Percentiles rank a stretch among this genome's conserved stretches.
Evolutionary conservation across 768 basidiomycete species (phyloP).

Genomic region (Galerina sulciceps): DNA sequence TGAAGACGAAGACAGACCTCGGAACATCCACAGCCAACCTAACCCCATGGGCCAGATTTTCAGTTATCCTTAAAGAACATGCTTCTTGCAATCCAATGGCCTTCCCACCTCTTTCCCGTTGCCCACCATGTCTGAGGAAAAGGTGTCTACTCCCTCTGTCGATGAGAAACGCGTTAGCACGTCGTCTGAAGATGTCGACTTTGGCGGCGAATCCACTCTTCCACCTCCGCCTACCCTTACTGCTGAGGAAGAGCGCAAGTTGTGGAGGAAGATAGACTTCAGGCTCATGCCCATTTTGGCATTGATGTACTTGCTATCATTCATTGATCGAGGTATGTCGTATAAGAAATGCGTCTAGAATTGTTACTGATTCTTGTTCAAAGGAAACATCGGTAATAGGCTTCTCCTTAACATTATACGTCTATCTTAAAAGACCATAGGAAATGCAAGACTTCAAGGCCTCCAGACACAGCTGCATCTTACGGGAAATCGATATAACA

Average conservation of each 20-base stretch:
- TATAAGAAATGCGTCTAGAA: neutral
- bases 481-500: slow-evolving; percentile 64
- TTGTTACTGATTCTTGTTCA: neutral
- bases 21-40: neutral
- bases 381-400: slow-evolving; percentile 60
- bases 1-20: too few relatives aligned
- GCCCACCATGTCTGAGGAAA: slow-evolving; percentile 23
- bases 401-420: neutral
- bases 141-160: slow-evolving; percentile 13
- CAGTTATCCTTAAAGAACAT: slow-evolving; percentile 9
- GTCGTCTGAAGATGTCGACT: slow-evolving; percentile 33
- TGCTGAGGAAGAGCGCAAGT: slow-evolving; percentile 49
- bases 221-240: slow-evolving; percentile 51
- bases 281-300: slow-evolving; percentile 62
- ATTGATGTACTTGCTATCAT: slow-evolving; percentile 65
- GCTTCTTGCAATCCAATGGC: neutral
- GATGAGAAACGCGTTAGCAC: slow-evolving; percentile 23
- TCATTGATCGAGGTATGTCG: slow-evolving; percentile 61
- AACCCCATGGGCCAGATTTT: neutral
- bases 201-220: slow-evolving; percentile 48
- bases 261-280: slow-evolving; percentile 64
- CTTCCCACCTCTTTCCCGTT: slow-evolving; percentile 7
- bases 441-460: slow-evolving; percentile 72
- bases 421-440: slow-evolving; percentile 29
- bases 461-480: slow-evolving; percentile 58